Percentiles rank a stretch among this genome's conserved stretches.
phyloP scores from a whole-genome alignment of 176 grass and related monocot species.

The Phragmites australis region DNA sequence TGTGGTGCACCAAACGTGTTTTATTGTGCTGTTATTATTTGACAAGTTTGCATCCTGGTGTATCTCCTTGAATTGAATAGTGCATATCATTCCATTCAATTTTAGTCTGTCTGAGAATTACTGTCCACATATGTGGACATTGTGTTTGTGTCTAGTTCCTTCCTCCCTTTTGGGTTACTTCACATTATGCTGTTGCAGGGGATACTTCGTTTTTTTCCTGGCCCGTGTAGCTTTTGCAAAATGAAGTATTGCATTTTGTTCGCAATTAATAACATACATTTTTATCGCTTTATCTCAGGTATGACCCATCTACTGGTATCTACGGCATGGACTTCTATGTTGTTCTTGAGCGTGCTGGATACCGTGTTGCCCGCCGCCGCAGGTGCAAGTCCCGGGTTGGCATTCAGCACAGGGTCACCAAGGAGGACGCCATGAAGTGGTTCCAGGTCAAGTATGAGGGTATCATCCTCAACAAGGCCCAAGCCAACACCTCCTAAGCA shows the following conservation, averaged over 20 bases:
- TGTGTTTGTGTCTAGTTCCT: not conserved
- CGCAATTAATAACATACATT: not conserved
- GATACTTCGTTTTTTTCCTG: not conserved
- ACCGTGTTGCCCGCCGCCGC: constrained; percentile 56
- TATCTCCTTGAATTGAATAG: not conserved
- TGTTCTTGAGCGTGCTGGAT: constrained; percentile 56
- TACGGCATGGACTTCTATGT: constrained; percentile 71
- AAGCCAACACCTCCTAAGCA: constrained; percentile 41
- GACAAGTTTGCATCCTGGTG: not conserved
- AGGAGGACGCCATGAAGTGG: constrained; percentile 78
- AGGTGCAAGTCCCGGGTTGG: constrained; percentile 64
- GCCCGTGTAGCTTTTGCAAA: not conserved
- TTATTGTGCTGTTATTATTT: not conserved
- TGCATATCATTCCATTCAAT: not conserved
- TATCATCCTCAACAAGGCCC: constrained; percentile 67
- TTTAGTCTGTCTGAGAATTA: not conserved
- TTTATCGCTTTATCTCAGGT: constrained; percentile 38
- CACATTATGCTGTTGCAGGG: not conserved
- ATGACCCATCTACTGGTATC: constrained; percentile 64
- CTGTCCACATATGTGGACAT: not conserved
- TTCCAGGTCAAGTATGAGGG: constrained; percentile 79
- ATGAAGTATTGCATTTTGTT: not conserved
- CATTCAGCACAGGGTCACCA: constrained; percentile 66
- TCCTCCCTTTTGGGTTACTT: not conserved
- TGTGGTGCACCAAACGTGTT: not conserved